Base-by-base conservation (phyloP, 2,329 filamentous ascomycete genomes). In the Fusarium newnesense region DNA sequence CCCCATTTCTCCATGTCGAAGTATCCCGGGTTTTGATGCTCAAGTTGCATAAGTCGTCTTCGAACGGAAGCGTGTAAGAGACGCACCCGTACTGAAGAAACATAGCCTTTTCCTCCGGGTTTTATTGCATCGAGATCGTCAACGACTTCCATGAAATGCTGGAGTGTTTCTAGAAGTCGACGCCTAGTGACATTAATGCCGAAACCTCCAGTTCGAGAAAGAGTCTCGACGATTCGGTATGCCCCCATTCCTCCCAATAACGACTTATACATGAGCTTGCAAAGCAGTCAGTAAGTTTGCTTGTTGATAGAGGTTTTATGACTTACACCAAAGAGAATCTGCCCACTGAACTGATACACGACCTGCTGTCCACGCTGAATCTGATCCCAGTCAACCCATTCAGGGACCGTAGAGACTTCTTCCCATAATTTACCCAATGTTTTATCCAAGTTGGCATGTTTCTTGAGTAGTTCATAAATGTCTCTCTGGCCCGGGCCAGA, bases 341-440 rank as follows among this genome's bases (percentile, higher is more conserved):
- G 89, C 0, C 89, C 90, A 24, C 89, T 92, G 80, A 95, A 95
- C 40, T 93, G 89, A 80, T 94, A 95, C 77, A 95, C 94, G 1
- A 94, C 88, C 74, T 93, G 89, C 79, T 96, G 93, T 0, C 93
- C 93, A 76, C 93, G 86, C 67, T 87, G 85, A 63, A 96, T 91
- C 78, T 94, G 92, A 4, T 87, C 87, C 93, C 92, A 95, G 78
- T 95, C 90, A 5, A 95, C 93, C 92, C 93, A 95, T 2, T 88
- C 84, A 0, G 93, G 93, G 8, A 94, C 81, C 0, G 87, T 90
- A 64, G 90, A 91, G 63, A 93, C 85, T 77, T 94, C 85, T 1
- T 81, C 79, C 93, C 93, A 95, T 13, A 96, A 82, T 60, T 87
- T 75, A 4, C 78, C 75, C 6, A 88, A 82, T 43, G 88, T 87